Evolutionary conservation across 2,329 filamentous ascomycete genomes (phyloP).

Genomic region (Sporothrix schenckii): DNA sequence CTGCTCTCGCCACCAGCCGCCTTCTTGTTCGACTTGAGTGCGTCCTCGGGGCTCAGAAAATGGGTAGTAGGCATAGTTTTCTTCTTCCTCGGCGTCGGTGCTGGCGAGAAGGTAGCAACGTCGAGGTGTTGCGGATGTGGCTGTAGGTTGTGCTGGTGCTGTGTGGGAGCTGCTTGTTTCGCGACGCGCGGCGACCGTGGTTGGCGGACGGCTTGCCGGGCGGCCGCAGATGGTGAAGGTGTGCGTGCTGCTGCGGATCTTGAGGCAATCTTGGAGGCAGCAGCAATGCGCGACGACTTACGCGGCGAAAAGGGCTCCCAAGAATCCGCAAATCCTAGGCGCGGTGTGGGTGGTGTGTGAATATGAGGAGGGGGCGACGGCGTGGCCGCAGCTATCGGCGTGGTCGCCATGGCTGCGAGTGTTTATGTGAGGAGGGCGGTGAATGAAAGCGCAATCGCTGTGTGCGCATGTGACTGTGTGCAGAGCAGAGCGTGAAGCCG

Average conservation of each 20-base stretch:
- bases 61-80: conserved; percentile 52
- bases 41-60: conserved; percentile 50
- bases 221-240: conserved; percentile 52
- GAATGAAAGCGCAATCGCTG: background rate
- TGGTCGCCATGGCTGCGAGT: conserved; percentile 44
- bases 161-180: conserved; percentile 31
- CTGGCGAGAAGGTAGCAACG: conserved; percentile 44
- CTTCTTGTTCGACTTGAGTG: conserved; percentile 45
- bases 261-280: conserved; percentile 48
- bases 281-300: conserved; percentile 67
- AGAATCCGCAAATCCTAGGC: conserved; percentile 66
- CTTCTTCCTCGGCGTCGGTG: conserved; percentile 56
- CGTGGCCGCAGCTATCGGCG: conserved; percentile 51
- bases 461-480: background rate
- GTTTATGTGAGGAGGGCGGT: background rate
- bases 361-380: conserved; percentile 63
- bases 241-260: conserved; percentile 50
- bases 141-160: conserved; percentile 35
- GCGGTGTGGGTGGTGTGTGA: conserved; percentile 70
- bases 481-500: background rate
- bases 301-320: conserved; percentile 75
- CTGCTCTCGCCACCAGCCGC: conserved; percentile 44
- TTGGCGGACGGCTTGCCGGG: conserved; percentile 37
- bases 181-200: conserved; percentile 41
- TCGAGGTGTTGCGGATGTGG: background rate